Evolutionary conservation across 345 rosid species (phyloP).

Genomic region (Euphorbia pulcherrima): DNA sequence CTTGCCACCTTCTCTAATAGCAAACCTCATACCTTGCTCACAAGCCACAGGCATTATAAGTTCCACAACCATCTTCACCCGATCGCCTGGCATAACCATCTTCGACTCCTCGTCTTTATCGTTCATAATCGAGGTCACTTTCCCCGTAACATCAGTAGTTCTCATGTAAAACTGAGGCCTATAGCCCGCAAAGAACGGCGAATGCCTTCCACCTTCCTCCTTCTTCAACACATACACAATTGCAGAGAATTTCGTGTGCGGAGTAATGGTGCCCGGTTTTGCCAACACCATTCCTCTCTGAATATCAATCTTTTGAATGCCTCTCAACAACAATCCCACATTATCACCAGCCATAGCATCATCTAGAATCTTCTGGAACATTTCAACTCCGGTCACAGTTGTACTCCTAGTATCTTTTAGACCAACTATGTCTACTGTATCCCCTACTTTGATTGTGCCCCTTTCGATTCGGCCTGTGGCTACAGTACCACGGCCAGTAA

Average conservation of each 20-base stretch:
- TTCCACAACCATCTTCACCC: constrained; percentile 86
- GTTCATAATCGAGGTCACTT: constrained; percentile 67
- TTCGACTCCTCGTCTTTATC: constrained; percentile 91
- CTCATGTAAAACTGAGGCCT: constrained; percentile 97
- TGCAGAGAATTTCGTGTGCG: constrained; percentile 67
- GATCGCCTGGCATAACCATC: constrained; percentile 98
- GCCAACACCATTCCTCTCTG: constrained; percentile 97
- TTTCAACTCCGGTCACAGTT: constrained; percentile 79
- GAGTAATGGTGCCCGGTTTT: constrained; percentile 76
- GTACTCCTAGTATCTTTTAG: constrained; percentile 66
- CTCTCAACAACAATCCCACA: constrained; percentile 85
- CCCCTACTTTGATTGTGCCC: constrained; percentile 70
- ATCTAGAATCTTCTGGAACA: constrained; percentile 86
- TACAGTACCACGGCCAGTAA: constrained; percentile 87
- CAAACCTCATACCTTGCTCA: constrained; percentile 95
- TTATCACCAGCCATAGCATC: constrained; percentile 92
- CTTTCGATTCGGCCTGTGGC: constrained; percentile 93
- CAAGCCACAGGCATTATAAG: constrained; percentile 90
- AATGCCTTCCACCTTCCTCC: constrained; percentile 96
- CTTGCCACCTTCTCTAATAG: constrained; percentile 94
- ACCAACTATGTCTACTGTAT: constrained; percentile 78
- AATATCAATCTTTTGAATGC: constrained; percentile 77
- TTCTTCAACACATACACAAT: constrained; percentile 92
- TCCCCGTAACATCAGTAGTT: constrained; percentile 91
- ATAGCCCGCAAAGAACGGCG: constrained; percentile 80